Evolutionary conservation across 129 eudicot genomes (phyloP).

Genomic region (Lactuca sativa): DNA sequence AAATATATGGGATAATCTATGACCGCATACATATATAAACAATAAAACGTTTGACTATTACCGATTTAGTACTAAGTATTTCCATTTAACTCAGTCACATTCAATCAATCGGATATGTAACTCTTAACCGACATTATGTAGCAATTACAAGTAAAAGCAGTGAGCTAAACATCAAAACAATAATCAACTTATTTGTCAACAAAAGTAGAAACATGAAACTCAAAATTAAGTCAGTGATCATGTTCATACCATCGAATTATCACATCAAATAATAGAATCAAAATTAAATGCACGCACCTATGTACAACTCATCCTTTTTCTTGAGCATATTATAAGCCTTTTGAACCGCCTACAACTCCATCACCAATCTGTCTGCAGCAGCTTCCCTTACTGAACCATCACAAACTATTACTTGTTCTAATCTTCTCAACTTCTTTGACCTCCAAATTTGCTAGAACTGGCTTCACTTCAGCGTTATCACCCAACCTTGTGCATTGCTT

Average conservation of each 20-base stretch:
- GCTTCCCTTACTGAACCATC: slow-evolving; percentile 60
- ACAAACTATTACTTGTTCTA: slow-evolving; percentile 33
- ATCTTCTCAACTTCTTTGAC: slow-evolving; percentile 17
- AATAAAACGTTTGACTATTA: no score
- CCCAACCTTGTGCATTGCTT: slow-evolving; percentile 35
- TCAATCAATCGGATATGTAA: no score
- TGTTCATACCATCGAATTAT: neutral
- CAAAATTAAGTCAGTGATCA: no score
- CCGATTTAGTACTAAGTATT: no score
- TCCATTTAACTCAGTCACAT: no score
- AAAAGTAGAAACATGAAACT: no score
- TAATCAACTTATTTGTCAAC: no score
- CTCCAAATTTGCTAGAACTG: slow-evolving; percentile 18
- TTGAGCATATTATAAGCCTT: slow-evolving; percentile 54
- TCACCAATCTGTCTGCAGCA: slow-evolving; percentile 66
- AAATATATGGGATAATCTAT: no score
- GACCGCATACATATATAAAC: no score
- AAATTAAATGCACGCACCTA: neutral
- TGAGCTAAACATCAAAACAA: no score
- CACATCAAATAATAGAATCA: neutral
- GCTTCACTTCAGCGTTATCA: slow-evolving; percentile 24
- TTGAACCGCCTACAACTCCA: slow-evolving; percentile 71
- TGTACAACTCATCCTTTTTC: slow-evolving; percentile 37
- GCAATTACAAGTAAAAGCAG: no score
- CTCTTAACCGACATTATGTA: no score